Conservation (phyloP, 345 rosid species). For the Acer yangbiense region DNA sequence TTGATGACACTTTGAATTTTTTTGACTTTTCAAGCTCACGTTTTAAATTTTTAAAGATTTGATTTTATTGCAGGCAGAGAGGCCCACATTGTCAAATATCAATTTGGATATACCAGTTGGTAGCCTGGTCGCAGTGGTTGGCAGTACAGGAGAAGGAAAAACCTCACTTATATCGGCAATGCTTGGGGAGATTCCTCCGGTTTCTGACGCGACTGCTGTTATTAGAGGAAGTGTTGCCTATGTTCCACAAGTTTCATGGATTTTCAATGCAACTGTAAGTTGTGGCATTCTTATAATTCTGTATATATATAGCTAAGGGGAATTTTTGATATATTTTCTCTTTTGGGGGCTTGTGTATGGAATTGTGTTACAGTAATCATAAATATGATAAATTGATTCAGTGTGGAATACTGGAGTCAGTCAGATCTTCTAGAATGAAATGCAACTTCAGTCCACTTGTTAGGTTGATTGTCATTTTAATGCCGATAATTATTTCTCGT, state of each 20-base stretch:
- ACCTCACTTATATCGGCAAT: slow-evolving; percentile 94
- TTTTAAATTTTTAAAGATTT: slow-evolving; percentile 18
- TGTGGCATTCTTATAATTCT: slow-evolving; percentile 6
- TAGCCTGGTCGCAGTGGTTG: slow-evolving; percentile 94
- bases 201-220: slow-evolving; percentile 62
- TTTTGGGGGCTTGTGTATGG: not conserved
- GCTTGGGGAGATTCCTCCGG: slow-evolving; percentile 97
- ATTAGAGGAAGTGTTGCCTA: slow-evolving; percentile 89
- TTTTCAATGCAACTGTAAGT: slow-evolving; percentile 97
- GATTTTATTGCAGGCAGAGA: slow-evolving; percentile 67
- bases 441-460: not conserved
- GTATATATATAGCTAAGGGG: not conserved
- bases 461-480: slow-evolving; percentile 18
- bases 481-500: slow-evolving; percentile 19
- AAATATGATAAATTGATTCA: not conserved
- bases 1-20: not conserved
- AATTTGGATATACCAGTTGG: slow-evolving; percentile 87
- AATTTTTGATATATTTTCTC: slow-evolving; percentile 14
- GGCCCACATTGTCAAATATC: slow-evolving; percentile 80
- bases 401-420: not conserved
- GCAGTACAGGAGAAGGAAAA: slow-evolving; percentile 98
- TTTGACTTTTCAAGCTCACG: slow-evolving; percentile 1
- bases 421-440: not conserved
- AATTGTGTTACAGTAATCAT: not conserved
- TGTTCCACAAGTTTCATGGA: slow-evolving; percentile 99